Percentiles rank a stretch among this genome's conserved stretches.
Evolutionary conservation across 768 basidiomycete species (phyloP).

Genomic region (Boletus huronensis): DNA sequence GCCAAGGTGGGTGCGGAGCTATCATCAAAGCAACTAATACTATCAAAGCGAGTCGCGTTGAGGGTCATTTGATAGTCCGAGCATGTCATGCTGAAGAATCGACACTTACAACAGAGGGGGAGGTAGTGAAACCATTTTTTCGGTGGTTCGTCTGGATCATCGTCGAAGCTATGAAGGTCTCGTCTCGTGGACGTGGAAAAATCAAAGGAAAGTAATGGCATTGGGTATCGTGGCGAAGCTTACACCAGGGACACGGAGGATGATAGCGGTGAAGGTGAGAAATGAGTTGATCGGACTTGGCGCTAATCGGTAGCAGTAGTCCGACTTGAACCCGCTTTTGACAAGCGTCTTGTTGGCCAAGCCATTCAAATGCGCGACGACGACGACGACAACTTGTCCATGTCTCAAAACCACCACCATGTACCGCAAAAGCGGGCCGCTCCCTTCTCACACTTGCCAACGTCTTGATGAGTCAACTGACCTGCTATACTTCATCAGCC

Average conservation of each 20-base stretch:
- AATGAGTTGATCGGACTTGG: neutral
- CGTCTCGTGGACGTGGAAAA: conserved; percentile 13
- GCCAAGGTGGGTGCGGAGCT: conserved; percentile 70
- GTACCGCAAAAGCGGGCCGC: neutral
- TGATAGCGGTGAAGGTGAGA: neutral
- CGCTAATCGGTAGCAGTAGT: neutral
- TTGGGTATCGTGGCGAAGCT: conserved; percentile 7
- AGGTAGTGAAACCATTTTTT: conserved; percentile 57
- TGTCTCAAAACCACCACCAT: too few species aligned
- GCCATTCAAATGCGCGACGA: too few species aligned
- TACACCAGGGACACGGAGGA: neutral
- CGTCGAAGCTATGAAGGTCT: conserved; percentile 15
- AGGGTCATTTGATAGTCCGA: neutral
- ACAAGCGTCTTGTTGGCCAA: too few species aligned
- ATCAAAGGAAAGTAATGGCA: conserved; percentile 32
- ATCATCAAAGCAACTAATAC: conserved; percentile 56
- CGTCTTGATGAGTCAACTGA: neutral
- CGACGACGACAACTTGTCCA: neutral
- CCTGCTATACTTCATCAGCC: neutral
- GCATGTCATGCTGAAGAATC: neutral
- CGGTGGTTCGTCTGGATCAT: conserved; percentile 35
- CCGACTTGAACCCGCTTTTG: too few species aligned
- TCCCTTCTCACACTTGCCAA: neutral
- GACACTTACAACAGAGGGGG: conserved; percentile 50
- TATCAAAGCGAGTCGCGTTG: conserved; percentile 19